A percentile compares a stretch with the other conserved stretches of the same genome.
Evolutionary conservation across 2,329 filamentous ascomycete genomes (phyloP).

Genomic region (Elsinoe fawcettii): DNA sequence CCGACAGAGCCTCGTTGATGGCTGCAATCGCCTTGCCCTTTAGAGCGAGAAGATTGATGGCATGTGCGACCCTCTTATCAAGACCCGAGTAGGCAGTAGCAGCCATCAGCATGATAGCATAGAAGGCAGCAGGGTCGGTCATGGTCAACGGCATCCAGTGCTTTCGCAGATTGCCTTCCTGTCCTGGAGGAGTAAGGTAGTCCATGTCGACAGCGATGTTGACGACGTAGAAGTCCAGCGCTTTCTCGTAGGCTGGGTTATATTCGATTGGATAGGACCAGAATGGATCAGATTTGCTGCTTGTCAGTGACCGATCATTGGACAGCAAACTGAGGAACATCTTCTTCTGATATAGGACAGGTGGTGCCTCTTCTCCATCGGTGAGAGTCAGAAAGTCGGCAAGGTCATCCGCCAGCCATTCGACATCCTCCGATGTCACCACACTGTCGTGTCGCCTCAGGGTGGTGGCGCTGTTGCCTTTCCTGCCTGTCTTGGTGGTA

Average conservation of each 20-base stretch:
- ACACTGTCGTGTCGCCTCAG: neutral
- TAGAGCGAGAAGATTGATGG: neutral
- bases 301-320: neutral
- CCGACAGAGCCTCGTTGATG: conserved; percentile 9
- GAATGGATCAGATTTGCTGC: conserved; percentile 9
- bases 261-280: conserved; percentile 4
- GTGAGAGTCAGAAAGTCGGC: neutral
- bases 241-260: neutral
- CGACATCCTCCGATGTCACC: neutral
- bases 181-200: neutral
- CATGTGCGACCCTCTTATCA: neutral
- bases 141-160: conserved; percentile 11
- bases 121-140: conserved; percentile 11
- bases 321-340: neutral
- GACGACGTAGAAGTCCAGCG: conserved; percentile 4
- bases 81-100: neutral
- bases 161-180: neutral
- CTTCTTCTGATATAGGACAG: neutral
- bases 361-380: neutral
- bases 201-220: conserved; percentile 12
- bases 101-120: conserved; percentile 9
- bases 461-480: neutral
- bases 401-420: neutral
- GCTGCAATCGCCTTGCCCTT: neutral
- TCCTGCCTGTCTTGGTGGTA: neutral